Base-by-base conservation (phyloP, 306 rosid species). In the Luffa acutangula region DNA sequence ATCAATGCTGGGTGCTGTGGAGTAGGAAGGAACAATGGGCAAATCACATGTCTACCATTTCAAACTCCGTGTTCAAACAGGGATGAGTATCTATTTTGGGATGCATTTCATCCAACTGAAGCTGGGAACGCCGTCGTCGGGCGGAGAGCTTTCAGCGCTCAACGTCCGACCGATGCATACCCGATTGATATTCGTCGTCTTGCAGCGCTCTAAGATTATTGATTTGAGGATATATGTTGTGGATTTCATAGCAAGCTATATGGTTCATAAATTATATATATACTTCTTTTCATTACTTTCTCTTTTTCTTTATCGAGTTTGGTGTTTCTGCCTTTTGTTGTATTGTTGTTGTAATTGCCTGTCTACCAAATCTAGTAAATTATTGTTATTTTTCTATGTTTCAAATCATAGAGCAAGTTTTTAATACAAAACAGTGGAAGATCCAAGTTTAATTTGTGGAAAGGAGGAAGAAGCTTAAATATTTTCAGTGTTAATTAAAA, bases 91-190 rank as follows among this genome's bases (percentile, higher is more conserved):
- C 79, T 95, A 42, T 95, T 95, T 75, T 95, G 99, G 99, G 99
- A 95, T 86, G 97, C 99, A 49, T 91, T 88, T 82, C 99, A 95
- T 87, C 99, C 99, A 78, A 87, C 97, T 0, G 97, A 93, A 66
- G 90, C 91, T 1, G 97, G 90, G 2, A 91, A 90, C 20, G 12
- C 87, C 5, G 10, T 95, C 1, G 78, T 91, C 11, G 99, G 72
- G 0, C 85, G 80, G 14, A 89, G 99, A 83, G 91, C 97, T 80
- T 95, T 87, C 82, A 87, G 58, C 21, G 97, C 96, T 13, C 88
- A 90, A 77, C 91, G 92, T 74, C 58, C 97, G 0, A 86, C 93
- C 1, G 99, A 95, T 79, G 97, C 99, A 76, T 91, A 95, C 87
- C 99, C 97, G 0, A 4, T 91, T 31, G 99, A 95, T 81, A 93